phyloP scores from a whole-genome alignment of 805 yeast genomes.

The Sungouiozyma ichnusensis region DNA sequence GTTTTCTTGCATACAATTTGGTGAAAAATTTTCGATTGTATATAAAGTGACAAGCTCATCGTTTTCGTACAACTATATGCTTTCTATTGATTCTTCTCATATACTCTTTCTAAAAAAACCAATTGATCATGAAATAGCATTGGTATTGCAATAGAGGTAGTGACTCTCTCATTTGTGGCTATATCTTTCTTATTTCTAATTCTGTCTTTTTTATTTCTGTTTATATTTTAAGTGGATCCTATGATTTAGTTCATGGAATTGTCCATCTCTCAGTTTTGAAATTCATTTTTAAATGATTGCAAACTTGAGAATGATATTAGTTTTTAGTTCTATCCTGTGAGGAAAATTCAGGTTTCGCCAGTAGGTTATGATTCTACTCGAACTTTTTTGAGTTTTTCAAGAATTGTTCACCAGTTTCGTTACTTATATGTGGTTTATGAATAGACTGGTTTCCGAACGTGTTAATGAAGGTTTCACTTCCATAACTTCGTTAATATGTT shows the following conservation, averaged over 20 bases:
- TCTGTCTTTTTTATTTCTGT: neutral
- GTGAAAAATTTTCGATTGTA: conserved; percentile 1
- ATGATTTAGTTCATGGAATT: neutral
- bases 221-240: neutral
- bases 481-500: conserved; percentile 19
- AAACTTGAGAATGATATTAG: neutral
- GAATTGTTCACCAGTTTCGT: neutral
- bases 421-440: neutral
- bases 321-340: neutral
- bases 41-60: neutral
- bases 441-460: neutral
- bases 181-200: neutral
- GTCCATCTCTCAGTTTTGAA: neutral
- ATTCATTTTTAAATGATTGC: too few species aligned
- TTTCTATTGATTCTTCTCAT: too few species aligned
- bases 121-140: conserved; percentile 1
- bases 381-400: conserved; percentile 17
- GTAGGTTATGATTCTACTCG: neutral
- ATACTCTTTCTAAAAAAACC: neutral
- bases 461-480: conserved; percentile 15
- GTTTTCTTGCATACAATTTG: too few species aligned
- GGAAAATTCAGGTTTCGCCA: conserved; percentile 1
- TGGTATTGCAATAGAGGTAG: neutral
- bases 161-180: neutral
- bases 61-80: neutral